Evolutionary conservation across 2,329 filamentous ascomycete genomes (phyloP).

Genomic region (Colletotrichum musae): DNA sequence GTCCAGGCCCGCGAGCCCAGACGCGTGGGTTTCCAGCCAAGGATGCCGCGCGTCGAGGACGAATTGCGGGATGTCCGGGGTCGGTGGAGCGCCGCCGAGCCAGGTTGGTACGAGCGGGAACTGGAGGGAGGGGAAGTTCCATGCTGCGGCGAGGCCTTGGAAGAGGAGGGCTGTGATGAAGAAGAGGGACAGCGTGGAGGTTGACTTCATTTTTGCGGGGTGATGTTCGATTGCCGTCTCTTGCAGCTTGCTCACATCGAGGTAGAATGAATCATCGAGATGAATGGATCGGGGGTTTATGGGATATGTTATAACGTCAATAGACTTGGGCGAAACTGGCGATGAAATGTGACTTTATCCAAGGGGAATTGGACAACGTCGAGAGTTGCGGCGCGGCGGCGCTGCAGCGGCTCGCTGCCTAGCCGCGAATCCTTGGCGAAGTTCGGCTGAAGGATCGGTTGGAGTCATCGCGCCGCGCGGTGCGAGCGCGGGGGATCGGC

Average conservation of each 20-base stretch:
- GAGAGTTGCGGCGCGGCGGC: not conserved
- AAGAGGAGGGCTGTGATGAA: not conserved
- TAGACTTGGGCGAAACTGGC: not conserved
- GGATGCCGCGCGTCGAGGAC: slow-evolving; percentile 7
- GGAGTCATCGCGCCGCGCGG: not conserved
- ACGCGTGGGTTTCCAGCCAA: not conserved
- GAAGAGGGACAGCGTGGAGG: not conserved
- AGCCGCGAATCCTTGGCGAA: not conserved
- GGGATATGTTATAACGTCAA: too few relatives aligned
- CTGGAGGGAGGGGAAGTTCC: slow-evolving; percentile 2
- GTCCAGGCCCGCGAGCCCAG: not conserved
- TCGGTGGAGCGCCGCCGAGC: not conserved
- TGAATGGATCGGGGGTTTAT: too few relatives aligned
- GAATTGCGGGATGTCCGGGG: slow-evolving; percentile 14
- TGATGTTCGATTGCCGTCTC: not conserved
- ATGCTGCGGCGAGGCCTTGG: slow-evolving; percentile 7
- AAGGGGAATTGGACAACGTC: not conserved
- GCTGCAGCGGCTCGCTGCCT: not conserved
- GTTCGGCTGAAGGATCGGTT: not conserved
- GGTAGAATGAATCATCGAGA: too few relatives aligned
- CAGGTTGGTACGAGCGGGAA: slow-evolving; percentile 6
- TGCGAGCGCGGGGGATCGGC: too few relatives aligned
- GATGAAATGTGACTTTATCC: not conserved
- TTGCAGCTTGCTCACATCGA: not conserved
- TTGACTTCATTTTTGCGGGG: not conserved